Evolutionary conservation across 2,329 filamentous ascomycete species (phyloP).

Genomic region (Lasiodiplodia gonubiensis): DNA sequence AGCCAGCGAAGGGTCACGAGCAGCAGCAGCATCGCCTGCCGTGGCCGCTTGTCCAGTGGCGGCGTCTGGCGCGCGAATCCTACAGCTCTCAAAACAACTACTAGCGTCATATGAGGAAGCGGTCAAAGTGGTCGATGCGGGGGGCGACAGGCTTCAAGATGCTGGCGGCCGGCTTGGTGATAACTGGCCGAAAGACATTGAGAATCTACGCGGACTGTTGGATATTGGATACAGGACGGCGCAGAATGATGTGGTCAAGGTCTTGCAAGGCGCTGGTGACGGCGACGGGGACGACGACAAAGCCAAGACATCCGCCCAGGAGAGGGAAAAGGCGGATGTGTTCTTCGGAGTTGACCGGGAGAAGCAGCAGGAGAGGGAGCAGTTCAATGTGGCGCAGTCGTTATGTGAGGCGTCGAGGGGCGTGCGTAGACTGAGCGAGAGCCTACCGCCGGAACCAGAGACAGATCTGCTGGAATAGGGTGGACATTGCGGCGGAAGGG

Average conservation of each 20-base stretch:
- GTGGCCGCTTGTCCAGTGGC: background rate
- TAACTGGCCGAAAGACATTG: constrained; percentile 38
- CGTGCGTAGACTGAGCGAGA: constrained; percentile 42
- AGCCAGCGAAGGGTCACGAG: background rate
- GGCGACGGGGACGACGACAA: background rate
- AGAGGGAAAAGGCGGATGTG: background rate
- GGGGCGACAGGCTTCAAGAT: background rate
- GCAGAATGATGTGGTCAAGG: constrained; percentile 38
- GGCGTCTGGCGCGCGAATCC: background rate
- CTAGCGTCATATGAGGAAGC: constrained; percentile 3
- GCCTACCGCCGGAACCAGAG: constrained; percentile 32
- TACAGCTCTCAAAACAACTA: constrained; percentile 12
- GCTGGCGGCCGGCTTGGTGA: constrained; percentile 4
- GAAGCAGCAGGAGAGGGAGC: constrained; percentile 9
- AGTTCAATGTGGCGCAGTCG: constrained; percentile 29
- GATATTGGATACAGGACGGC: constrained; percentile 39
- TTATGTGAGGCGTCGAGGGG: constrained; percentile 41
- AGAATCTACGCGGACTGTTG: constrained; percentile 35
- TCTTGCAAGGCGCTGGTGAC: constrained; percentile 31
- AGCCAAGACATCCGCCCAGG: background rate
- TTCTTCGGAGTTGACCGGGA: constrained; percentile 28
- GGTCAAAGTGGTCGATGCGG: background rate
- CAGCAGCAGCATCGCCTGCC: background rate
- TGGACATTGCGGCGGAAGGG: background rate
- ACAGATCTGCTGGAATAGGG: background rate